phyloP scores from a whole-genome alignment of 2,329 filamentous ascomycete genomes.

The Macrophomina tecta region DNA sequence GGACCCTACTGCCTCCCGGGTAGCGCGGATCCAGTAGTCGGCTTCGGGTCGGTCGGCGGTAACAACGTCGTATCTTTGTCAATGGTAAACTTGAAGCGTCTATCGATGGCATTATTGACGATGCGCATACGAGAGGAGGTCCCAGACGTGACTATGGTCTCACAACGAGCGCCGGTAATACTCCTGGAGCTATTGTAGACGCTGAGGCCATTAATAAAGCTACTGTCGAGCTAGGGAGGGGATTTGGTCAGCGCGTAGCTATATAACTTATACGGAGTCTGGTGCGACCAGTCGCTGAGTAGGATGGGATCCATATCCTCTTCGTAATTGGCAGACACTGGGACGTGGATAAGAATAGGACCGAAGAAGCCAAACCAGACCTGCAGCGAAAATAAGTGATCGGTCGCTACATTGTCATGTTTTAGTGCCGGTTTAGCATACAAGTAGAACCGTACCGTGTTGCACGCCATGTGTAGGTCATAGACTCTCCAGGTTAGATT shows the following conservation, averaged over 20 bases:
- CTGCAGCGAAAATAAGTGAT: slow-evolving; percentile 66
- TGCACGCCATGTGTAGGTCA: slow-evolving; percentile 56
- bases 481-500: slow-evolving; percentile 35
- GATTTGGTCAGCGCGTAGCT: slow-evolving; percentile 33
- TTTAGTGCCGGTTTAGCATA: not conserved
- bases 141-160: slow-evolving; percentile 38
- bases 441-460: slow-evolving; percentile 58
- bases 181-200: slow-evolving; percentile 28
- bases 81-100: slow-evolving; percentile 46
- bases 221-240: slow-evolving; percentile 14
- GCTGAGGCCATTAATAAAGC: slow-evolving; percentile 28
- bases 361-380: slow-evolving; percentile 37
- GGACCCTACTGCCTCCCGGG: slow-evolving; percentile 24
- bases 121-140: slow-evolving; percentile 53
- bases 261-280: slow-evolving; percentile 1
- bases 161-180: slow-evolving; percentile 33
- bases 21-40: slow-evolving; percentile 45
- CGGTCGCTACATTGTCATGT: slow-evolving; percentile 56
- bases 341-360: slow-evolving; percentile 48
- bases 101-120: slow-evolving; percentile 48
- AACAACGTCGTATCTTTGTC: slow-evolving; percentile 48
- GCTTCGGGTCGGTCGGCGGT: slow-evolving; percentile 39
- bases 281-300: slow-evolving; percentile 70
- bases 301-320: slow-evolving; percentile 60
- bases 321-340: slow-evolving; percentile 54